Percentiles rank a stretch among this genome's conserved stretches.
These are phyloP conservation scores for Trapa incisa DNA, from an alignment of 345 rosid species.

Conservation along the genomic window DNA sequence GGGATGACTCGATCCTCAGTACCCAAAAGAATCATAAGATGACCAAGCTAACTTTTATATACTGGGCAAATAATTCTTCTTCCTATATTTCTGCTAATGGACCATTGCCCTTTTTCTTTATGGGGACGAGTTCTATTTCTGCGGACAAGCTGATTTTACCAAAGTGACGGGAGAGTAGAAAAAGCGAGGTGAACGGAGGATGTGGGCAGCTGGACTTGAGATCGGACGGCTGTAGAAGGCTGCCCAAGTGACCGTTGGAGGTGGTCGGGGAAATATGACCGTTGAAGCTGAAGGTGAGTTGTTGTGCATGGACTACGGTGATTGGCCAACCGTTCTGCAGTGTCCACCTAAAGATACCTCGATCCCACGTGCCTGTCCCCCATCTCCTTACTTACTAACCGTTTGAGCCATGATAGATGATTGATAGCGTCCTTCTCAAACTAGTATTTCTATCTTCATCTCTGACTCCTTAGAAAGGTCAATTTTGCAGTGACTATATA, in stretches of 20 bases:
- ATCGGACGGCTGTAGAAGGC: slow-evolving; percentile 40
- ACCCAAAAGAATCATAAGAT: slow-evolving; percentile 24
- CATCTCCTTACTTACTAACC: background rate
- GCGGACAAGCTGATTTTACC: background rate
- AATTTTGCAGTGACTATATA: too few relatives aligned
- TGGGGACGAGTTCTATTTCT: background rate
- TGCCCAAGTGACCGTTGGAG: slow-evolving; percentile 69
- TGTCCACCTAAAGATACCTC: background rate
- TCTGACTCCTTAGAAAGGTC: too few relatives aligned
- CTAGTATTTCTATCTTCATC: too few relatives aligned
- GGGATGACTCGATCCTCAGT: slow-evolving; percentile 18
- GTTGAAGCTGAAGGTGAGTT: slow-evolving; percentile 36
- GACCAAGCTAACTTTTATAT: slow-evolving; percentile 10
- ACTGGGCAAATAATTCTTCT: too few relatives aligned
- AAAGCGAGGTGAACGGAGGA: slow-evolving; percentile 5
- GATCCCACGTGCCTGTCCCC: slow-evolving; percentile 1
- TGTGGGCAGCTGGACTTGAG: slow-evolving; percentile 30
- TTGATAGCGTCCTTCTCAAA: too few relatives aligned
- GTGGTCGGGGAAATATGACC: slow-evolving; percentile 92
- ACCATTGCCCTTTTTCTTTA: too few relatives aligned
- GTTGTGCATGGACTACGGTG: slow-evolving; percentile 27
- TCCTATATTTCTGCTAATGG: too few relatives aligned
- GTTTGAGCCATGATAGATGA: background rate
- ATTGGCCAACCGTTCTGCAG: too few relatives aligned
- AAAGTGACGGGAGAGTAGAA: background rate